Evolutionary conservation across 768 basidiomycete genomes (phyloP).

Genomic region (Amanita rubescens): DNA sequence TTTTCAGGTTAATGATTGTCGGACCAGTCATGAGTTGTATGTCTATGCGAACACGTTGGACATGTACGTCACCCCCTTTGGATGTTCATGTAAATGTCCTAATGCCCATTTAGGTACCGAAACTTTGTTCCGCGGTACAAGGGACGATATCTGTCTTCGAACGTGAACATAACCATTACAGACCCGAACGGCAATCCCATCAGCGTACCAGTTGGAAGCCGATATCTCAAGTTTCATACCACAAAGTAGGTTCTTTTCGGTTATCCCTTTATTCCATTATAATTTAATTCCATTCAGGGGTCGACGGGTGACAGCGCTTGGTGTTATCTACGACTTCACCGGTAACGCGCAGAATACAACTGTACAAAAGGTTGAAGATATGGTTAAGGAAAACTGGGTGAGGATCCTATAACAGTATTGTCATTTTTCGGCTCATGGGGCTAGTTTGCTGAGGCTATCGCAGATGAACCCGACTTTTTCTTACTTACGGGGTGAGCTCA

Average conservation of each 20-base stretch:
- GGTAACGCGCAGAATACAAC: constrained; percentile 66
- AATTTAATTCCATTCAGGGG: constrained; percentile 31
- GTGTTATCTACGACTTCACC: constrained; percentile 72
- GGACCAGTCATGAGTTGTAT: constrained; percentile 73
- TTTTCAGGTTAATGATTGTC: neutral
- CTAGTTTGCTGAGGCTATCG: constrained; percentile 72
- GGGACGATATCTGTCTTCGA: constrained; percentile 76
- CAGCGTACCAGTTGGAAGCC: constrained; percentile 35
- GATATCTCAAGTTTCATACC: constrained; percentile 69
- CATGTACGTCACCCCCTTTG: constrained; percentile 34
- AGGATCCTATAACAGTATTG: constrained; percentile 6
- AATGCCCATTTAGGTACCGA: constrained; percentile 33
- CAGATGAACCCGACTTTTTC: constrained; percentile 79
- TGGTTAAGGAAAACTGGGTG: constrained; percentile 80
- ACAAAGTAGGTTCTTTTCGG: constrained; percentile 39
- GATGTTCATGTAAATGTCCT: neutral
- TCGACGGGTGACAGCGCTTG: constrained; percentile 69
- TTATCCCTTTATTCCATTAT: neutral
- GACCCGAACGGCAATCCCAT: constrained; percentile 31
- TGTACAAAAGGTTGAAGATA: constrained; percentile 62
- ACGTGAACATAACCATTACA: constrained; percentile 74
- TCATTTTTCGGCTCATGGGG: neutral
- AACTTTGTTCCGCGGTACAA: constrained; percentile 61
- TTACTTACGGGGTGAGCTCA: constrained; percentile 54
- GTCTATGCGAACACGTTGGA: constrained; percentile 58